Base-by-base conservation (phyloP, 2,329 filamentous ascomycete genomes). In the Cercospora berteroae region DNA sequence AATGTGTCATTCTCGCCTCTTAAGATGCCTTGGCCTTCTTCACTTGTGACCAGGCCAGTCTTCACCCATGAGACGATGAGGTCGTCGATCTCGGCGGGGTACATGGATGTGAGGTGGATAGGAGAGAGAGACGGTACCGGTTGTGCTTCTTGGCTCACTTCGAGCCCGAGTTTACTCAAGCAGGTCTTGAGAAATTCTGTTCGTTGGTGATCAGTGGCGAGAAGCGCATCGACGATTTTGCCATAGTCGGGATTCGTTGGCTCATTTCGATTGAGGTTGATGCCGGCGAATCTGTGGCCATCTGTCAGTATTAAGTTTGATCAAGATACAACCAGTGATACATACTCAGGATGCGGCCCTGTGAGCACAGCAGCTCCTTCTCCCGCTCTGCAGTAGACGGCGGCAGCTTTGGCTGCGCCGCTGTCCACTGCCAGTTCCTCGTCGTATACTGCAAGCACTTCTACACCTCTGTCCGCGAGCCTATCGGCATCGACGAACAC, bases 261-360 rank as follows among this genome's bases (percentile, higher is more conserved):
- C 6, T 89, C 85, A 4, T 90, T 88, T 6, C 85, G 87, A 69
- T 89, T 85, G 6, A 98, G 84, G 74, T 96, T 97, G 55, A 83
- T 86, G 1, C 91, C 87, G 3, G 93, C 89, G 77, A 98, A 98
- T 77, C 93, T 96, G 72, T 9, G 2, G 44, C 1, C 48, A 5
- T 9, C 20, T 64, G 9, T 70, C 70, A 74, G 73, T 64, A 9
- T 13, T 48, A 4, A 9, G 6, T 33, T 2, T 12, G 16, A 44
- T 18, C 12, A 10, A 6, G 16, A 31, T 2, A 13, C 59, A 57
- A 9, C 12, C 13, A 61, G 25, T n/a, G 18, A 36, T 10, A 81
- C 86, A 77, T 83, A 96, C 92, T 99, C 95, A 61, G 94, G 94
- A 83, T 99, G 95, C 44, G 93, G 92, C 0, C 94, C 93, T 0